Base-by-base conservation (phyloP, 768 basidiomycete species). In the Pisolithus tinctorius region DNA sequence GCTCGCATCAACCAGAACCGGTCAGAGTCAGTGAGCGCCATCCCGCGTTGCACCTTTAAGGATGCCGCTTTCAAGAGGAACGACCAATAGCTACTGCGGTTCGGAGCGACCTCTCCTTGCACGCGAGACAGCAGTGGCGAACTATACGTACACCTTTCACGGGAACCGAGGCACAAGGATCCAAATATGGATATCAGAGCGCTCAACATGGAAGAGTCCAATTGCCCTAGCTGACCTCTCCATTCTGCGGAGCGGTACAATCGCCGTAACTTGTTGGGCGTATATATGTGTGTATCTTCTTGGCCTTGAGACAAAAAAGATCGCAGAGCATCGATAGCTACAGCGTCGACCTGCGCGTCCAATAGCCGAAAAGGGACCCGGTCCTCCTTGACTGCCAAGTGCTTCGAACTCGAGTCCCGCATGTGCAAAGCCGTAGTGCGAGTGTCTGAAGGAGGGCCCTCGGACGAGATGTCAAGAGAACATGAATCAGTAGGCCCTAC, bases 1-100 rank as follows among this genome's bases (percentile, higher is more conserved):
- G 75, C 76, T 31, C 67, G 74, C 77, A 86, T 78, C 44, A 79
- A 60, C 84, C 84, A 86, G 63, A 79, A 86, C 45, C 73, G 71
- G 60, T 86, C 82, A n/a, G 74, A 69, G 40, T 68, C 64, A 14
- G 53, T 61, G 39, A 77, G 58, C 8, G 52, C 14, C 51, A 69
- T 61, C 36, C 64, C 68, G n/a, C 67, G 51, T 34, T 55, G 50
- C 36, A 61, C 56, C 62, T 82, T 83, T 58, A 77, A 74, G 34
- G 59, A 63, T 8, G 70, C 71, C 10, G 84, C 57, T 47, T 71
- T 67, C 42, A 73, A 45, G 10, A 83, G 63, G 46, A 82, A 71
- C 14, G 68, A 38, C 84, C 83, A 85, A 58, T 78, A 73, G 6
- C 66, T 59, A 43, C 62, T 61, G 36, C 52, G 49, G 1, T 60